phyloP scores from a whole-genome alignment of 345 rosid genomes.

The Heritiera fomes region DNA sequence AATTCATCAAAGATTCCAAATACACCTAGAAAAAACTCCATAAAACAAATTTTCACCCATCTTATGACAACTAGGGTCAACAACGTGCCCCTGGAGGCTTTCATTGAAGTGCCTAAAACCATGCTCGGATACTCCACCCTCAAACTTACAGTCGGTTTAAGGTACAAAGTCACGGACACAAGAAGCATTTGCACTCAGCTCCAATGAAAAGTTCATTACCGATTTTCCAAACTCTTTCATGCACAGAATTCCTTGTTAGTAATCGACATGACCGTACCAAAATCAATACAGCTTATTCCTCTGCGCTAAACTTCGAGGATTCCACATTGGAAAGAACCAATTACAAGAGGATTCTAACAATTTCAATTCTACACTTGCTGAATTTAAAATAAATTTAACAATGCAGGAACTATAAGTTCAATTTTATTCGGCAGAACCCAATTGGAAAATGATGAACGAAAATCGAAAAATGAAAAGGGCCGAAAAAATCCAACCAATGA shows the following conservation, averaged over 20 bases:
- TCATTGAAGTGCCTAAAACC: not conserved
- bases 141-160: not conserved
- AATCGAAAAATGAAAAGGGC: not conserved
- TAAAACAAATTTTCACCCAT: not conserved
- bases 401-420: not conserved
- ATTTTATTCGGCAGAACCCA: not conserved
- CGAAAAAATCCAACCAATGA: not conserved
- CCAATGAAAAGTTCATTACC: not conserved
- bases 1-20: not conserved
- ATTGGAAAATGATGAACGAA: not conserved
- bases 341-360: not conserved
- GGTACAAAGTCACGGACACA: not conserved
- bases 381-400: not conserved
- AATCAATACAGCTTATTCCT: not conserved
- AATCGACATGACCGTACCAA: not conserved
- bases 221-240: not conserved
- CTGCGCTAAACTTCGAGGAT: not conserved
- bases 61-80: not conserved
- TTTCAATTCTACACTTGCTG: not conserved
- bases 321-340: not conserved
- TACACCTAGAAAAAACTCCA: constrained; percentile 4
- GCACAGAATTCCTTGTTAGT: not conserved
- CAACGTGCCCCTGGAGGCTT: not conserved
- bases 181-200: constrained; percentile 8
- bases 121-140: not conserved